A percentile compares a stretch with the other conserved stretches of the same genome.
Evolutionary conservation across 2,329 filamentous ascomycete species (phyloP).

Genomic region (Moelleriella libera): DNA sequence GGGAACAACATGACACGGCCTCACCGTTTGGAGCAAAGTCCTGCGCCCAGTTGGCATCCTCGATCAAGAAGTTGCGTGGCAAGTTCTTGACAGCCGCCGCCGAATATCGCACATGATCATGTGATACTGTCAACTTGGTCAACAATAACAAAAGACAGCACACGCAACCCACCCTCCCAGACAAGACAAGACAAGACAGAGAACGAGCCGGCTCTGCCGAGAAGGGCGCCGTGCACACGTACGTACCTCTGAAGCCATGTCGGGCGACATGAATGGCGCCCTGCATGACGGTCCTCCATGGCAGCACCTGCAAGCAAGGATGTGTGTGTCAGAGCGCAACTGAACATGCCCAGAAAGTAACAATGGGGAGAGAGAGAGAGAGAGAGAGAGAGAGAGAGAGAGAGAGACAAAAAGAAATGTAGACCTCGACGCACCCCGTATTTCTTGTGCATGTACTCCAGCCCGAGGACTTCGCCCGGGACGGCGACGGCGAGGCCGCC

Average conservation of each 20-base stretch:
- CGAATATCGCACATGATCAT: slow-evolving; percentile 68
- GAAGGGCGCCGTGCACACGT: not conserved
- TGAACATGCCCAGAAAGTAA: no score
- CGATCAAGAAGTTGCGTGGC: slow-evolving; percentile 47
- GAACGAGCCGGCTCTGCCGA: no score
- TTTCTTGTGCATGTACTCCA: slow-evolving; percentile 63
- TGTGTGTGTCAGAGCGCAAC: no score
- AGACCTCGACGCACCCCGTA: slow-evolving; percentile 39
- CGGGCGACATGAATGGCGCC: slow-evolving; percentile 64
- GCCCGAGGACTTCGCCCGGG: slow-evolving; percentile 62
- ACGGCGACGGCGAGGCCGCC: slow-evolving; percentile 62
- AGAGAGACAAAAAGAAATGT: not conserved
- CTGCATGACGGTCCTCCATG: slow-evolving; percentile 58
- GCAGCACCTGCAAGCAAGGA: slow-evolving; percentile 26
- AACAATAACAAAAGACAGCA: no score
- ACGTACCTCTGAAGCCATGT: slow-evolving; percentile 46
- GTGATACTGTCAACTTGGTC: slow-evolving; percentile 33
- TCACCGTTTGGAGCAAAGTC: slow-evolving; percentile 74
- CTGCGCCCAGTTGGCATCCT: slow-evolving; percentile 66
- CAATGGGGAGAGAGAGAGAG: not conserved
- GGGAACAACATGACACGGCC: not conserved
- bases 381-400: not conserved
- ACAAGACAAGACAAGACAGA: no score
- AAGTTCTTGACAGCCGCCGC: slow-evolving; percentile 22
- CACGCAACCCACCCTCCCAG: no score